A percentile compares a stretch with the other conserved stretches of the same genome.
Evolutionary conservation across 495 filamentous ascomycete genomes (phyloP).

Genomic region (Talaromyces proteolyticus): DNA sequence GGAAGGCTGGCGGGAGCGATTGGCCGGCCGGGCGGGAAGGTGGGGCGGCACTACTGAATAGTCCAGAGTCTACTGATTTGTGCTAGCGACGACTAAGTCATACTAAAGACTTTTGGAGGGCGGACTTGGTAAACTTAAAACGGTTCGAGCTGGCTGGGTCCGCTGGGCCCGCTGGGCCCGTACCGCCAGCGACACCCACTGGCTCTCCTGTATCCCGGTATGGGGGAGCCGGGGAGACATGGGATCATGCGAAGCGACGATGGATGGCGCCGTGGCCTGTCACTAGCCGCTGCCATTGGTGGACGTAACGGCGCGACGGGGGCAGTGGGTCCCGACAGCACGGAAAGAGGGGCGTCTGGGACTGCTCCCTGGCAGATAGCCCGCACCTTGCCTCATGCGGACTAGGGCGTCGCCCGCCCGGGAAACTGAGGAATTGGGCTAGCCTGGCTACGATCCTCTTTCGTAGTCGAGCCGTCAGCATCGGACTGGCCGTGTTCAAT

Average conservation of each 20-base stretch:
- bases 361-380: too few relatives aligned
- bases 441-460: conserved; percentile 4
- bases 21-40: not conserved
- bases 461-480: too few relatives aligned
- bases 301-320: not conserved
- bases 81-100: too few relatives aligned
- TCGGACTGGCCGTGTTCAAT: too few relatives aligned
- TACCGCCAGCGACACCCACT: not conserved
- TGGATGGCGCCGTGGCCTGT: not conserved
- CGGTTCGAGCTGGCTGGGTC: not conserved
- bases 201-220: not conserved
- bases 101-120: too few relatives aligned
- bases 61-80: too few relatives aligned
- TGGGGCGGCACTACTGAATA: not conserved
- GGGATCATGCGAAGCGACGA: not conserved
- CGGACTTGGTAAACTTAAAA: not conserved
- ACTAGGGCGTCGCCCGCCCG: too few relatives aligned
- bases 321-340: not conserved
- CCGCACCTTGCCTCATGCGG: too few relatives aligned
- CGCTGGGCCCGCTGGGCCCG: too few relatives aligned
- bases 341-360: too few relatives aligned
- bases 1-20: not conserved
- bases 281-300: not conserved
- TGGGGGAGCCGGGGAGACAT: not conserved
- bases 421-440: too few relatives aligned